A percentile compares a stretch with the other conserved stretches of the same genome.
phyloP scores from a whole-genome alignment of 305 asterid genomes.

The Lippia alba region DNA sequence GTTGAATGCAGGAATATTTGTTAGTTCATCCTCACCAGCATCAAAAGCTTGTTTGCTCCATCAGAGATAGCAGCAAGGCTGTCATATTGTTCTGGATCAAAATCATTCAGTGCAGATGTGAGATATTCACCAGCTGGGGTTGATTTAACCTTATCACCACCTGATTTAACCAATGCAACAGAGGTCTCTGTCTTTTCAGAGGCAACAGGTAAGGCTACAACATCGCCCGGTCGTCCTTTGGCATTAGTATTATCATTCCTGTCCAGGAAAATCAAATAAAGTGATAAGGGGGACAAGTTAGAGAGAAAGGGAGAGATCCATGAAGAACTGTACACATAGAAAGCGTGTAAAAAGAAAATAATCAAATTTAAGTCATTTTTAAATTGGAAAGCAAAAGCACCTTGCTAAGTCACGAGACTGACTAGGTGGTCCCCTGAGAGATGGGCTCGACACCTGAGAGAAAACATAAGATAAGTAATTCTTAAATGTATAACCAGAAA shows the following conservation, averaged over 20 bases:
- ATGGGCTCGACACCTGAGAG: slow-evolving; percentile 73
- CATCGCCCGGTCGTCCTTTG: slow-evolving; percentile 67
- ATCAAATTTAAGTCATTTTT: slow-evolving; percentile 27
- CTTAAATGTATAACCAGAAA: slow-evolving; percentile 25
- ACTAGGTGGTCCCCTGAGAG: slow-evolving; percentile 58
- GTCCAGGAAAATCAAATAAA: slow-evolving; percentile 37
- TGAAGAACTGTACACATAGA: slow-evolving; percentile 18
- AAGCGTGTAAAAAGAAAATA: slow-evolving; percentile 18
- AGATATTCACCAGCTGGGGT: slow-evolving; percentile 99
- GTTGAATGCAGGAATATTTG: slow-evolving; percentile 30
- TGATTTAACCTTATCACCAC: slow-evolving; percentile 72
- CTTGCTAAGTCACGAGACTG: slow-evolving; percentile 73
- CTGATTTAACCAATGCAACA: slow-evolving; percentile 81
- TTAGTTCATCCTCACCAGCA: slow-evolving; percentile 72
- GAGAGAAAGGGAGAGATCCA: slow-evolving; percentile 17
- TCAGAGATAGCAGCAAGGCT: slow-evolving; percentile 98
- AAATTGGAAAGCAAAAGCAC: slow-evolving; percentile 48
- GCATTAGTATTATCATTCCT: slow-evolving; percentile 62
- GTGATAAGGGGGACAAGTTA: not conserved
- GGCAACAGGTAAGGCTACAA: slow-evolving; percentile 52
- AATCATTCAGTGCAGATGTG: slow-evolving; percentile 89
- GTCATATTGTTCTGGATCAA: slow-evolving; percentile 97
- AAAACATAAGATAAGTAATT: slow-evolving; percentile 34
- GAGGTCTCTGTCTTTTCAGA: slow-evolving; percentile 68
- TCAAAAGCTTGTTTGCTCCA: slow-evolving; percentile 98